A percentile compares a stretch with the other conserved stretches of the same genome.
phyloP scores from a whole-genome alignment of 495 filamentous ascomycete genomes.

The Lepidopterella palustris region DNA sequence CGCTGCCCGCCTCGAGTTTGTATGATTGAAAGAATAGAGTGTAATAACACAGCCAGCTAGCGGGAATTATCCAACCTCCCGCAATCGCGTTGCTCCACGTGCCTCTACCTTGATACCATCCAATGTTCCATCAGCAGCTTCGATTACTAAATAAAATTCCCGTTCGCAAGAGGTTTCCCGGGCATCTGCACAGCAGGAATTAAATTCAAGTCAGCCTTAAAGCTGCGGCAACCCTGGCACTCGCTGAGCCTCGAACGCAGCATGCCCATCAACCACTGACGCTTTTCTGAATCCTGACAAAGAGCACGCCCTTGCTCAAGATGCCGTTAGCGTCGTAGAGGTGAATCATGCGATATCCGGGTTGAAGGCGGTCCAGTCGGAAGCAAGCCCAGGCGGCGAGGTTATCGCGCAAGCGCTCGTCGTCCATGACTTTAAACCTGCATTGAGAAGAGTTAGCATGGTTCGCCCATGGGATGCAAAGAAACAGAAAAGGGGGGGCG shows the following conservation, averaged over 20 bases:
- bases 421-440: slow-evolving; percentile 81
- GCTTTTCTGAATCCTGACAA: slow-evolving; percentile 62
- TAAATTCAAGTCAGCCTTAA: too few relatives aligned
- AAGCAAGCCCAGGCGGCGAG: slow-evolving; percentile 85
- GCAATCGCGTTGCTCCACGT: too few relatives aligned
- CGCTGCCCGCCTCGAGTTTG: too few relatives aligned
- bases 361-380: slow-evolving; percentile 67
- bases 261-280: slow-evolving; percentile 7
- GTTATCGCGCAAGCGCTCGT: slow-evolving; percentile 63
- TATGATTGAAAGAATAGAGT: too few relatives aligned
- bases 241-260: neutral
- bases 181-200: too few relatives aligned
- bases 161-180: too few relatives aligned
- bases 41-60: too few relatives aligned
- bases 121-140: too few relatives aligned
- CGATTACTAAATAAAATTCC: too few relatives aligned
- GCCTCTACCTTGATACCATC: too few relatives aligned
- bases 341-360: slow-evolving; percentile 70
- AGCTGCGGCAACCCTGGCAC: too few relatives aligned
- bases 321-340: slow-evolving; percentile 59
- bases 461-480: neutral
- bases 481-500: neutral
- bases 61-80: too few relatives aligned
- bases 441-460: neutral
- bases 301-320: slow-evolving; percentile 54